These are phyloP conservation scores for Pichia exigua DNA, from an alignment of 805 yeast genomes.

Conservation along the genomic window DNA sequence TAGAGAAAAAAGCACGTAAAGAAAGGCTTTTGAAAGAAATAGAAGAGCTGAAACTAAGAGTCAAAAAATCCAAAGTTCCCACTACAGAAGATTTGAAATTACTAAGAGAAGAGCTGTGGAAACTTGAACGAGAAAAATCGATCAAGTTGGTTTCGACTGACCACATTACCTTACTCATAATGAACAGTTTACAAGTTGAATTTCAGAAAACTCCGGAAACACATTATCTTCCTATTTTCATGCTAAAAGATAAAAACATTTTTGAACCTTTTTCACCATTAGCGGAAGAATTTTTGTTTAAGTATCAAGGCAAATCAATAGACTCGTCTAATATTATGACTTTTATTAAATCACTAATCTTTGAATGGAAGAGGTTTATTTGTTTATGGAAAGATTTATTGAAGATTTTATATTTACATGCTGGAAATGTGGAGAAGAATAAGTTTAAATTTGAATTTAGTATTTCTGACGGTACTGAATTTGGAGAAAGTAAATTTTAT, in stretches of 20 bases:
- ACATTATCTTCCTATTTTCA: neutral
- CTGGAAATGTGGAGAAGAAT: neutral
- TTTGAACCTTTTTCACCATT: slow-evolving; percentile 7
- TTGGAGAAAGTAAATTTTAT: neutral
- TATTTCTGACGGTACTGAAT: neutral
- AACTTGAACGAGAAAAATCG: slow-evolving; percentile 8
- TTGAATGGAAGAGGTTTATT: slow-evolving; percentile 5
- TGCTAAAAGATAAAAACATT: neutral
- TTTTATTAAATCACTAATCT: neutral
- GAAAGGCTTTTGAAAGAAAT: slow-evolving; percentile 2
- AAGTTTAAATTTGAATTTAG: slow-evolving; percentile 2
- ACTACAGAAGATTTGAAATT: slow-evolving; percentile 10
- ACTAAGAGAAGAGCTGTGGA: slow-evolving; percentile 10
- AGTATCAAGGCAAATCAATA: neutral
- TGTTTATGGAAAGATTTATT: slow-evolving; percentile 10
- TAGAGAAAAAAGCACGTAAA: slow-evolving; percentile 1
- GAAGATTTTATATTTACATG: slow-evolving; percentile 3
- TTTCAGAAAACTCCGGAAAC: neutral
- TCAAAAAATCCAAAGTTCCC: slow-evolving; percentile 12
- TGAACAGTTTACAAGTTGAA: neutral
- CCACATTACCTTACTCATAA: neutral
- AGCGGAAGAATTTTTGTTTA: neutral
- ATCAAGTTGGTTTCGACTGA: slow-evolving; percentile 10
- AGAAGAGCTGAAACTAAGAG: neutral
- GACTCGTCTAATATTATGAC: neutral